Conservation (phyloP, 768 basidiomycete genomes). For the Trametes cubensis region DNA sequence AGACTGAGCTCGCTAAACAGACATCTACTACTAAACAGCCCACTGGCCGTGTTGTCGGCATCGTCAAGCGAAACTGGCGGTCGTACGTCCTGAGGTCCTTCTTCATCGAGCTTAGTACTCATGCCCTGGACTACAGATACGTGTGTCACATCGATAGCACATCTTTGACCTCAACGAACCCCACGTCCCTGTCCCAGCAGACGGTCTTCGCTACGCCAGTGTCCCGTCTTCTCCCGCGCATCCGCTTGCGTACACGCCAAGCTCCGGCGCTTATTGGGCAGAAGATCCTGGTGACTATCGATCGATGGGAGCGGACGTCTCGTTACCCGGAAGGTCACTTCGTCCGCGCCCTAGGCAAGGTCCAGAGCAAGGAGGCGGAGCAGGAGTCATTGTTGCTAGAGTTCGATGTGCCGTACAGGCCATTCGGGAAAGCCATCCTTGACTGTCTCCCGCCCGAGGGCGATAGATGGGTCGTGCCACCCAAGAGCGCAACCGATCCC, state of each 20-base stretch:
- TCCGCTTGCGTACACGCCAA: conserved; percentile 93
- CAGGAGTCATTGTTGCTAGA: conserved; percentile 92
- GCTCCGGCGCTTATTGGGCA: conserved; percentile 85
- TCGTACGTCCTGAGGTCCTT: conserved; percentile 56
- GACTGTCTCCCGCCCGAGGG: conserved; percentile 90
- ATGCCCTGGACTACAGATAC: conserved; percentile 50
- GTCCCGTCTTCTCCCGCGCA: conserved; percentile 88
- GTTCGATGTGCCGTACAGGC: conserved; percentile 93
- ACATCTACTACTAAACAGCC: conserved; percentile 71
- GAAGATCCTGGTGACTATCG: conserved; percentile 95
- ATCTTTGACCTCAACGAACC: conserved; percentile 76
- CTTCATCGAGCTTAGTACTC: conserved; percentile 2
- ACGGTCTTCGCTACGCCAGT: conserved; percentile 95
- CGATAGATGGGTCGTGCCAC: conserved; percentile 90
- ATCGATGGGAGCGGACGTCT: conserved; percentile 85
- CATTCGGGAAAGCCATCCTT: conserved; percentile 94
- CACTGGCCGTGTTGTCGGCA: conserved; percentile 88
- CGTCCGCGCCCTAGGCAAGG: conserved; percentile 87
- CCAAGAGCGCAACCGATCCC: conserved; percentile 53
- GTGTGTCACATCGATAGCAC: conserved; percentile 95
- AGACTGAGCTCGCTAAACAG: conserved; percentile 29
- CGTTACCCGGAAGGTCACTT: conserved; percentile 98
- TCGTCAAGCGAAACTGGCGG: conserved; percentile 95
- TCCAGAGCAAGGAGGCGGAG: conserved; percentile 94
- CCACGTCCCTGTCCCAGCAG: conserved; percentile 82